A percentile compares a stretch with the other conserved stretches of the same genome.
These are phyloP conservation scores for Epichloe scottii DNA, from an alignment of 2,329 filamentous ascomycete genomes.

Conservation along the genomic window DNA sequence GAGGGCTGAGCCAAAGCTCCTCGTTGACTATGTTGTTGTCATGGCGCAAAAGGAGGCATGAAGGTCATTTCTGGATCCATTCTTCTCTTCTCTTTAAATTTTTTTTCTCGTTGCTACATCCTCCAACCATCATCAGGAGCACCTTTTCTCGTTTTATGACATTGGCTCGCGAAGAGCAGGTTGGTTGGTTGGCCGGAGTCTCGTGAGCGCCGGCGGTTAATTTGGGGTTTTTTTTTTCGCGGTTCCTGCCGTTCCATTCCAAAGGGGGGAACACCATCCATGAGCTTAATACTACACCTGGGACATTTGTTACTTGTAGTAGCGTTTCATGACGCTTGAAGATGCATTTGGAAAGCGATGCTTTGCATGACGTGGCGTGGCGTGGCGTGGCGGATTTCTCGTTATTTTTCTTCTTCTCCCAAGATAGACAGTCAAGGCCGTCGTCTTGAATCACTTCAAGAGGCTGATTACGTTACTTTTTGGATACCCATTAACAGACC, in stretches of 20 bases:
- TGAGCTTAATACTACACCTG: not conserved
- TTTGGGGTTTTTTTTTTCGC: not conserved
- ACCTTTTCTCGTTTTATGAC: not conserved
- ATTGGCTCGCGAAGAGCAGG: no score
- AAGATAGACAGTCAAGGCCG: not conserved
- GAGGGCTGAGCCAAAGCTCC: constrained; percentile 17
- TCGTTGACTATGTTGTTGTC: constrained; percentile 19
- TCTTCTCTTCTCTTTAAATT: not conserved
- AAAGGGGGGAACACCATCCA: not conserved
- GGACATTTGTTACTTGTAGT: not conserved
- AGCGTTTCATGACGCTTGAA: not conserved
- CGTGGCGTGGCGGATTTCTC: not conserved
- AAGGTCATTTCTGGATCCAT: not conserved
- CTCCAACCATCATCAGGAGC: no score
- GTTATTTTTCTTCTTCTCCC: no score
- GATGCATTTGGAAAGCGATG: not conserved
- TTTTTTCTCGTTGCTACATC: not conserved
- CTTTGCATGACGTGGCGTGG: not conserved
- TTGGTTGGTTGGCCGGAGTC: not conserved
- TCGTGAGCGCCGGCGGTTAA: not conserved
- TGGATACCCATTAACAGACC: no score
- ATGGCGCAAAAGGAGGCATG: constrained; percentile 16
- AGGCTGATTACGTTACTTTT: not conserved
- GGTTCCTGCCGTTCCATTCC: not conserved
- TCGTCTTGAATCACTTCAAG: not conserved